phyloP scores from a whole-genome alignment of 148 eudicot genomes.

The Oxyria digyna region DNA sequence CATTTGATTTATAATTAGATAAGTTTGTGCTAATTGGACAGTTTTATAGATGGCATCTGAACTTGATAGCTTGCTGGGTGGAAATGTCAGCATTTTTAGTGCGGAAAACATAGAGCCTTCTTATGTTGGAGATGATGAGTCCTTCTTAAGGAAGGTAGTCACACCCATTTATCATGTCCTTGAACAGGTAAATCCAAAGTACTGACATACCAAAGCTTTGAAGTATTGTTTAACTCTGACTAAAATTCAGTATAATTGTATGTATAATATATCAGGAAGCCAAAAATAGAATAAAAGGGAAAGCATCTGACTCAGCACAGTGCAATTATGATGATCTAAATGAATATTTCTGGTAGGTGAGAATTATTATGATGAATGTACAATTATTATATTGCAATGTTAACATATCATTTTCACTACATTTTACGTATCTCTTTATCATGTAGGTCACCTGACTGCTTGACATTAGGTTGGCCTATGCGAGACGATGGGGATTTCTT shows the following conservation, averaged over 20 bases:
- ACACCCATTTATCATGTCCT: constrained; percentile 79
- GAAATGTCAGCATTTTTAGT: constrained; percentile 88
- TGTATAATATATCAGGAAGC: constrained; percentile 53
- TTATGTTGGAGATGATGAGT: constrained; percentile 92
- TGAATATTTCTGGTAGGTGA: constrained; percentile 74
- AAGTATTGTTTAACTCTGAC: neutral
- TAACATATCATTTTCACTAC: constrained; percentile 1
- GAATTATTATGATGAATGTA: neutral
- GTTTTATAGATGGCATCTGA: constrained; percentile 85
- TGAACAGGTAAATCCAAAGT: constrained; percentile 44
- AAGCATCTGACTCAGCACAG: constrained; percentile 75
- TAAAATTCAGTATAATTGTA: neutral
- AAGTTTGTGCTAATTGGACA: neutral
- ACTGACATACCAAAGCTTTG: neutral
- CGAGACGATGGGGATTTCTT: constrained; percentile 87
- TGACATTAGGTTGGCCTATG: constrained; percentile 92
- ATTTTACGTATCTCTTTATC: constrained; percentile 7
- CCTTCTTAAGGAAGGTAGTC: constrained; percentile 84
- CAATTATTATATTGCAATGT: neutral
- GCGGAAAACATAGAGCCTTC: constrained; percentile 95
- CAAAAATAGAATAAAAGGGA: constrained; percentile 64
- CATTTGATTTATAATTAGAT: no score
- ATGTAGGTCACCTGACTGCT: constrained; percentile 76
- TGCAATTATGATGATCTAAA: constrained; percentile 93
- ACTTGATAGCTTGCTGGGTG: constrained; percentile 84